phyloP scores from a whole-genome alignment of 2,329 filamentous ascomycete genomes.

The Arthrobotrys entomopaga region DNA sequence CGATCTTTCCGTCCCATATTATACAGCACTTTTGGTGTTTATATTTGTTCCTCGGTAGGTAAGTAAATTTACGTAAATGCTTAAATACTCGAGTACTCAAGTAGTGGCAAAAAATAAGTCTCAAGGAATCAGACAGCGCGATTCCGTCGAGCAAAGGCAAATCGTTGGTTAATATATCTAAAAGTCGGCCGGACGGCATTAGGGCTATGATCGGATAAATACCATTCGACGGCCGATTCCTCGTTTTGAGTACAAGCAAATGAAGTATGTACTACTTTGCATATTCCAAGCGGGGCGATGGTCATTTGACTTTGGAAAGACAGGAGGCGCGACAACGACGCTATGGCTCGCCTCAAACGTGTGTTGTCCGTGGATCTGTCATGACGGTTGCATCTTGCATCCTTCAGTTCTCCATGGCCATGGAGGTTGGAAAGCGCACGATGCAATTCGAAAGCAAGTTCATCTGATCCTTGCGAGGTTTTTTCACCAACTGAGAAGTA shows the following conservation, averaged over 20 bases:
- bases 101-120: background rate
- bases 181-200: background rate
- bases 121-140: background rate
- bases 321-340: constrained; percentile 1
- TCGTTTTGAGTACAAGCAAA: constrained; percentile 1
- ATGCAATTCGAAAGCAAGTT: constrained; percentile 8
- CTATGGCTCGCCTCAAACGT: constrained; percentile 34
- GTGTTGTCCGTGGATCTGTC: constrained; percentile 36
- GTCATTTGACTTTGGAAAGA: constrained; percentile 37
- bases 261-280: background rate
- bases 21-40: background rate
- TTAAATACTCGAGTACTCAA: too few relatives aligned
- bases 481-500: background rate
- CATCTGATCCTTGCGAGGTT: background rate
- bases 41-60: background rate
- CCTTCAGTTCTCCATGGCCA: constrained; percentile 3
- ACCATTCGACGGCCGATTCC: constrained; percentile 11
- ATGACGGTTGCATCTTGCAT: constrained; percentile 11
- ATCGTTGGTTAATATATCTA: background rate
- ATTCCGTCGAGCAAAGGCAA: background rate
- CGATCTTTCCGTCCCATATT: constrained; percentile 33
- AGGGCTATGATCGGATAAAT: constrained; percentile 29
- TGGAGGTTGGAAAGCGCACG: constrained; percentile 3
- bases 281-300: constrained; percentile 14
- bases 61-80: too few relatives aligned